Conservation (phyloP, 2,329 filamentous ascomycete genomes). For the Claviceps sorghi region DNA sequence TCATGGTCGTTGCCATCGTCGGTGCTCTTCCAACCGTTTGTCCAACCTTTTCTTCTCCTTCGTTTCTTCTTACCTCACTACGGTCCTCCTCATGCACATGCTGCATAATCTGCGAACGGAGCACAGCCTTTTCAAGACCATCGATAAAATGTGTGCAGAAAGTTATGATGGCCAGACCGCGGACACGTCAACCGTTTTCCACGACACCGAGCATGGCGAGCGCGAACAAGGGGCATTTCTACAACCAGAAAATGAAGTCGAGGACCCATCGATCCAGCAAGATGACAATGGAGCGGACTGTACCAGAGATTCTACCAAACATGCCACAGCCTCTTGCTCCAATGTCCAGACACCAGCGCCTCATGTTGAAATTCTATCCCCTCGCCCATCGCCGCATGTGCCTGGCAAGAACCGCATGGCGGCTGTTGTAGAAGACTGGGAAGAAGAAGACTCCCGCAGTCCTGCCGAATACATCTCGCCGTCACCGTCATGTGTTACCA, state of each 20-base stretch:
- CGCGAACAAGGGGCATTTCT: constrained; percentile 1
- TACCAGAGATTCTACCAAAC: not conserved
- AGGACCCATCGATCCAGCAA: not conserved
- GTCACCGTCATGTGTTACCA: constrained; percentile 2
- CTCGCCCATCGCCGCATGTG: constrained; percentile 1
- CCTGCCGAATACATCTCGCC: constrained; percentile 1
- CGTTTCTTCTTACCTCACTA: not conserved
- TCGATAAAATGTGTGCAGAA: not conserved
- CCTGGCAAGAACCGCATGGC: not conserved
- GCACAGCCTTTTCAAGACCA: not conserved
- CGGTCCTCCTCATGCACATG: not conserved
- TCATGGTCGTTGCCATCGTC: not conserved
- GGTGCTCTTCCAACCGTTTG: not conserved
- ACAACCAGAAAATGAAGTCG: not conserved
- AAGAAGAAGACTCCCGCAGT: constrained; percentile 3
- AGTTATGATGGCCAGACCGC: not conserved
- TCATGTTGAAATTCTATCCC: not conserved
- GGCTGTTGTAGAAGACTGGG: constrained; percentile 6
- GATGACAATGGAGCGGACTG: not conserved
- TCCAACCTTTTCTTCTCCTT: too few species aligned
- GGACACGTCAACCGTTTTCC: not conserved
- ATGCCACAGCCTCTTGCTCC: not conserved
- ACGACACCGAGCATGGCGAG: not conserved
- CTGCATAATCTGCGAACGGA: not conserved
- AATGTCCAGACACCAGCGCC: not conserved